Evolutionary conservation across 129 eudicot genomes (phyloP), one percentile per base, ranked within the genome.

Genomic region (Centaurea solstitialis): DNA sequence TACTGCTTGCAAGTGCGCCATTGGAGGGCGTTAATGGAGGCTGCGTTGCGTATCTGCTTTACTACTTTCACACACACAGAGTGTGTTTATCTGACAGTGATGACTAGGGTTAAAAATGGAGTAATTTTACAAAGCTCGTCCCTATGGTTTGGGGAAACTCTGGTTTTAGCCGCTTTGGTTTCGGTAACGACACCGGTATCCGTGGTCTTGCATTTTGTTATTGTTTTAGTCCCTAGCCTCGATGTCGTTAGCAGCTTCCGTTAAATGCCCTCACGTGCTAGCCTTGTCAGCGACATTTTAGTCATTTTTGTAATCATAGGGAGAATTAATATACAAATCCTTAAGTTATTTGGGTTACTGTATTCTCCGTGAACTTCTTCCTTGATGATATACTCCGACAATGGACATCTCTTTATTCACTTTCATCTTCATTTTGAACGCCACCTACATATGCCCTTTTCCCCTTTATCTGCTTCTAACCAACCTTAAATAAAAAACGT

Each of bases 1-100:
- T 26, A 80, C 33, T 30, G 91, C 85, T 10, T 84, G 89, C 78
- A 89, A 74, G 57, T 88, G 87, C 80, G 91, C 89, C 97, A 90
- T 92, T 76, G 6, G 45, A 72, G n/a, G n/a, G 45, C 4, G 66
- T 59, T 28, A 73, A 26, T 45, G 84, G 79, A n/a, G 71, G 78
- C 80, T 40, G 74, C 72, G 41, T 9, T 24, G 13, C 23, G 38
- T 5, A 37, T 18, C 20, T 45, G 68, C 30, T 53, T 37, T 50
- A 33, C 39, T 7, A 9, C 9, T 61, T 22, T n/a, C n/a, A n/a
- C 68, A 13, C 33, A 30, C 70, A 57, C 47, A 20, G 38, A 9
- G 23, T 6, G 40, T 0, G 22, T 12, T 39, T 20, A 40, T 35
- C 15, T 15, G 45, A 33, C 22, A 20, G 59, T 40, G 30, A 40